Evolutionary conservation across 345 rosid species (phyloP), one percentile per base, ranked within the genome.

Genomic region (Lepidium africanum): DNA sequence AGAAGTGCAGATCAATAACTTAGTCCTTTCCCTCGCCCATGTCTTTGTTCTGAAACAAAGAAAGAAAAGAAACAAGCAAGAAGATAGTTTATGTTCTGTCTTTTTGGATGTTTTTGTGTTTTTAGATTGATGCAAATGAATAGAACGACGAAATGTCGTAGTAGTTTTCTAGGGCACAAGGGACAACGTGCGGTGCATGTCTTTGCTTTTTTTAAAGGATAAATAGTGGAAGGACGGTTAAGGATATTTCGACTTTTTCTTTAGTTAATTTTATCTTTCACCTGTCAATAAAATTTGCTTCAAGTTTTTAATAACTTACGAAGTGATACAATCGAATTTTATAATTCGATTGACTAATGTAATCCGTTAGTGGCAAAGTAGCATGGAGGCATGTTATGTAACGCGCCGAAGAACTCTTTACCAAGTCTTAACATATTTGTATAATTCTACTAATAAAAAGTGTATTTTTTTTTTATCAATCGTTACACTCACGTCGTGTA

Each of bases 131-230:
- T 67, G 59, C 30, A 30, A 14, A 68, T 74, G 73, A 46, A 61
- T 66, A 67, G 62, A 74, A 62, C 42, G 7, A 6, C 52, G 78
- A 68, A 54, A 55, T 37, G 74, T 54, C 55, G 47, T 5, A 30
- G 9, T 47, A 23, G 52, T 75, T 69, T 75, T 68, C 73, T 68
- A 62, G 74, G 70, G 74, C 70, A 54, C 11, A 7, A 27, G 57
- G 30, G 60, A 67, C 69, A 54, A 68, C 78, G 78, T 75, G 78
- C 74, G 53, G 40, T 62, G 70, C 78, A 75, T 68, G 78, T 62
- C 23, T 13, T 3, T 32, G 16, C 50, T 25, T 2, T 27, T 8
- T 67, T 30, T 1, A 2, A 35, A 27, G 15, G 10, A 17, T 35
- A 23, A 21, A 63, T 36, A 41, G 10, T 67, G 48, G 45, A 32